phyloP scores from a whole-genome alignment of 1,139 yeast genomes.

The Yamadazyma conglobata region DNA sequence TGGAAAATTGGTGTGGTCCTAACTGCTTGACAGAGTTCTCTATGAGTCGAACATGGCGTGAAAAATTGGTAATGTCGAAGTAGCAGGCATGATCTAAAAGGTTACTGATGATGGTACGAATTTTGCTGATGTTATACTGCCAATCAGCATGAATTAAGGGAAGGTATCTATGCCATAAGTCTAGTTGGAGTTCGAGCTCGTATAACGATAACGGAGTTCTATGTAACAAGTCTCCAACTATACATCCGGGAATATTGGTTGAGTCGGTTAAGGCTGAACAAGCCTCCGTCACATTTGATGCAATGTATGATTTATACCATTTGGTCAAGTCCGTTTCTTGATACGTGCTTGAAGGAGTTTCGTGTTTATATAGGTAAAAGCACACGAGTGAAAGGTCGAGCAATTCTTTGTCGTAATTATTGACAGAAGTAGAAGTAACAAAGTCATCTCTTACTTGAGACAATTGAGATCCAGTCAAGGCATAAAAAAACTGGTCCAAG shows the following conservation, averaged over 20 bases:
- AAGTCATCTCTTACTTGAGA: too few species aligned
- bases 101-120: conserved; percentile 24
- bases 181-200: conserved; percentile 35
- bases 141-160: conserved; percentile 18
- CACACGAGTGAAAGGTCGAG: background rate
- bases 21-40: conserved; percentile 12
- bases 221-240: conserved; percentile 31
- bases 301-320: conserved; percentile 29
- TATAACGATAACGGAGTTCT: conserved; percentile 33
- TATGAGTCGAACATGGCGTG: too few species aligned
- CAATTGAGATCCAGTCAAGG: too few species aligned
- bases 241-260: conserved; percentile 34
- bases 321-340: conserved; percentile 19
- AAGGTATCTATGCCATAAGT: conserved; percentile 30
- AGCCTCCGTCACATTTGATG: conserved; percentile 26
- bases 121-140: conserved; percentile 13
- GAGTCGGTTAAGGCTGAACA: conserved; percentile 25
- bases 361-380: background rate
- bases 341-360: background rate
- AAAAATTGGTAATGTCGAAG: conserved; percentile 20
- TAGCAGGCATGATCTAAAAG: conserved; percentile 26
- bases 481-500: too few species aligned
- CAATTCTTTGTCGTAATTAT: background rate
- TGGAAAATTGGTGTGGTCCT: too few species aligned
- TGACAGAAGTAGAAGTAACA: too few species aligned